phyloP scores from a whole-genome alignment of 2,329 filamentous ascomycete species.

The Ophiocordyceps australis region DNA sequence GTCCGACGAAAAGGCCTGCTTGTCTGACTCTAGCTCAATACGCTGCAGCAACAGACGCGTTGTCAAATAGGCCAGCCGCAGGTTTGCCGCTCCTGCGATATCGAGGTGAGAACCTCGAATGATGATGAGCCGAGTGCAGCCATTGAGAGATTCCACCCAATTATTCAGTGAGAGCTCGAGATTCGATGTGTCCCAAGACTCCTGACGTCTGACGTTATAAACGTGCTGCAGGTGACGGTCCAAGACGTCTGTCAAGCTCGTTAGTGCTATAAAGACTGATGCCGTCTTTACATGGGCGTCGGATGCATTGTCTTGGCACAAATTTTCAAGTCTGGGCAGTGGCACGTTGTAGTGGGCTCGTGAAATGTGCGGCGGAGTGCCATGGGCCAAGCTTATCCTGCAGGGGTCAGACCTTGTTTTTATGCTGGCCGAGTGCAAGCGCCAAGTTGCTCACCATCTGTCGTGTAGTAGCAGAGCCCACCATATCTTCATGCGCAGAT shows the following conservation, averaged over 20 bases:
- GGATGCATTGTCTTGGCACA: too few species aligned
- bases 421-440: too few species aligned
- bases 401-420: too few species aligned
- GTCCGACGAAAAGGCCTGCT: constrained; percentile 6
- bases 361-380: too few species aligned
- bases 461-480: too few species aligned
- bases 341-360: too few species aligned
- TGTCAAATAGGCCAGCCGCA: constrained; percentile 30
- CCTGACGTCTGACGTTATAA: constrained; percentile 14
- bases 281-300: constrained; percentile 8
- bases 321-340: too few species aligned
- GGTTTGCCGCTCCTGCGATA: constrained; percentile 26
- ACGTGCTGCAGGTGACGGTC: constrained; percentile 13
- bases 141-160: constrained; percentile 24
- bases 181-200: constrained; percentile 8
- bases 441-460: too few species aligned
- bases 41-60: constrained; percentile 25
- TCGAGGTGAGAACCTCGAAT: constrained; percentile 20
- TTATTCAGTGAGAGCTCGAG: constrained; percentile 19
- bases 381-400: too few species aligned
- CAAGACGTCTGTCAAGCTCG: constrained; percentile 21
- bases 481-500: too few species aligned
- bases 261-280: constrained; percentile 24
- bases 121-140: constrained; percentile 18
- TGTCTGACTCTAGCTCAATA: constrained; percentile 24